Conservation (phyloP, 2,329 filamentous ascomycete species). For the Fusarium nisikadoi region DNA sequence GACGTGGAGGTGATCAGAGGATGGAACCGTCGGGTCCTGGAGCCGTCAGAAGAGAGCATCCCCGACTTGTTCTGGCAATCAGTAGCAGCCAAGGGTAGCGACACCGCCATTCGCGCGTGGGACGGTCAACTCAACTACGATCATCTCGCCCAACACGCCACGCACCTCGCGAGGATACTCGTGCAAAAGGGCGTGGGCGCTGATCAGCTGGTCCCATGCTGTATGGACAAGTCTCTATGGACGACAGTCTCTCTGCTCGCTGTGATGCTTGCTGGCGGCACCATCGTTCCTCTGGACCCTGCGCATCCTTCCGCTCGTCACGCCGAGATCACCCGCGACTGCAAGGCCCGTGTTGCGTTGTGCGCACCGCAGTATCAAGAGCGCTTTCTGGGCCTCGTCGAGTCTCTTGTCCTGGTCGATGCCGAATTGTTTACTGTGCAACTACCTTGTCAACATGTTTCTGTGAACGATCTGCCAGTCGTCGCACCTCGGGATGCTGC, state of each 20-base stretch:
- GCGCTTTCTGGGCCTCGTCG: neutral
- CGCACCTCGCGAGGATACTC: neutral
- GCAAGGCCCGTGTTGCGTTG: conserved; percentile 9
- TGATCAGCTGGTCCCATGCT: conserved; percentile 24
- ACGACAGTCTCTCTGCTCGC: conserved; percentile 40
- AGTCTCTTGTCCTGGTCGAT: neutral
- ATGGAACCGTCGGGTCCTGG: conserved; percentile 3
- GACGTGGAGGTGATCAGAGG: conserved; percentile 23
- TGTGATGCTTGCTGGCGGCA: conserved; percentile 40
- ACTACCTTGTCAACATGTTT: neutral
- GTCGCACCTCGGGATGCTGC: conserved; percentile 2
- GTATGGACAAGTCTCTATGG: conserved; percentile 42
- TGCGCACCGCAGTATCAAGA: conserved; percentile 19
- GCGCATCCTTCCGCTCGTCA: conserved; percentile 26
- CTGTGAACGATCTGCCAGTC: neutral
- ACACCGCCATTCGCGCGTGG: conserved; percentile 29
- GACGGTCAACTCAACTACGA: conserved; percentile 33
- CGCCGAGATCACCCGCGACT: conserved; percentile 7
- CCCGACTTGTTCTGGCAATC: conserved; percentile 17
- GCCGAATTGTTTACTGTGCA: neutral
- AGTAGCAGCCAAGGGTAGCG: neutral
- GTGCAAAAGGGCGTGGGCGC: conserved; percentile 4
- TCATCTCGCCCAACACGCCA: conserved; percentile 9
- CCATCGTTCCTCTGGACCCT: conserved; percentile 41
- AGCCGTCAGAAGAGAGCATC: neutral